Percentiles rank a stretch among this genome's conserved stretches.
Evolutionary conservation across 2,329 filamentous ascomycete species (phyloP).

Genomic region (Pezizomycotina sp.): DNA sequence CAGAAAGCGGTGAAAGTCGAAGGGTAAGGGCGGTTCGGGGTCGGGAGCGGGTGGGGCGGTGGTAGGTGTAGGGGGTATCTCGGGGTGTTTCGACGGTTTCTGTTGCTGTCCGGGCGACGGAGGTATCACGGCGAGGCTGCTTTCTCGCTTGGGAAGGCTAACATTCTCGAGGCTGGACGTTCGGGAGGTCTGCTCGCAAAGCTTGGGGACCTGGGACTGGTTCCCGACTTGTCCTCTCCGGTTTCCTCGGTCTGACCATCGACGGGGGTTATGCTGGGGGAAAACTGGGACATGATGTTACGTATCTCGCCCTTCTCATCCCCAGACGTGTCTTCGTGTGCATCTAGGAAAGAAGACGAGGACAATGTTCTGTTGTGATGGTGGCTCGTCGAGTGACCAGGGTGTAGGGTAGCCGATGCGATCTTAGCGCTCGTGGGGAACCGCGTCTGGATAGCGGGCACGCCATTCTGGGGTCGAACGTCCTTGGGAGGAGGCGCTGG

Average conservation of each 20-base stretch:
- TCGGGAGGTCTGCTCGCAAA: constrained; percentile 20
- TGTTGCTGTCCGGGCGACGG: constrained; percentile 12
- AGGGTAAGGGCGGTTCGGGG: constrained; percentile 44
- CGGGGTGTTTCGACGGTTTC: constrained; percentile 13
- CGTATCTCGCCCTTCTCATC: constrained; percentile 75
- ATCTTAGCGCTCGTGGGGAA: constrained; percentile 5
- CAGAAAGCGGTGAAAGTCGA: constrained; percentile 93
- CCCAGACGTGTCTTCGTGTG: constrained; percentile 46
- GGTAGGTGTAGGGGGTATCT: constrained; percentile 25
- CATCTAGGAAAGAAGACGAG: constrained; percentile 32
- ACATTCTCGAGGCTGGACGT: constrained; percentile 16
- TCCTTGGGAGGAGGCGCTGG: constrained; percentile 23
- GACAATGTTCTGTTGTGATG: constrained; percentile 20
- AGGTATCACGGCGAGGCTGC: constrained; percentile 7
- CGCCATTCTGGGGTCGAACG: constrained; percentile 20
- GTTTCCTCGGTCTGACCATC: constrained; percentile 12
- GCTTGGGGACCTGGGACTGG: constrained; percentile 10
- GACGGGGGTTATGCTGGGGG: constrained; percentile 17
- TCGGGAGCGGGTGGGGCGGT: constrained; percentile 38
- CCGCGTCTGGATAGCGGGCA: constrained; percentile 20
- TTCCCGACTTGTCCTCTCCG: constrained; percentile 8
- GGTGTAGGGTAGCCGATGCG: constrained; percentile 19
- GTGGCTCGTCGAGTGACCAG: constrained; percentile 19
- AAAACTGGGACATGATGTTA: constrained; percentile 91
- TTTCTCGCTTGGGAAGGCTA: constrained; percentile 8